These are phyloP conservation scores for Fraxinus greggii DNA, from an alignment of 305 asterid genomes.

Conservation along the genomic window DNA sequence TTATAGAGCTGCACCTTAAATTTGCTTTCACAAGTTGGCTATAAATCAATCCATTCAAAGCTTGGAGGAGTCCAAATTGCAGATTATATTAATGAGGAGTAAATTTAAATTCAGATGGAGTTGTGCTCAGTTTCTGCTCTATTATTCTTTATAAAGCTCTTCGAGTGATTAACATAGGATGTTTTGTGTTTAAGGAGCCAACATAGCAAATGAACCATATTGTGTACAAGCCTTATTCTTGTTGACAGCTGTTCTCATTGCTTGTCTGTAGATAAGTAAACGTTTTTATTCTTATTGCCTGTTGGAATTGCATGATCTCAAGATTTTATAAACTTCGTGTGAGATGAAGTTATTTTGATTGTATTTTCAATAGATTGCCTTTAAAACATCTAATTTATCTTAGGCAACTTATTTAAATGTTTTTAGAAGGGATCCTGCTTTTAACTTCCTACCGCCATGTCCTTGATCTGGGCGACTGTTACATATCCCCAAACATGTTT, in stretches of 20 bases:
- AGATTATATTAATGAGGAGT: background rate
- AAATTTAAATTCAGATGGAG: background rate
- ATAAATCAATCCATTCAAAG: background rate
- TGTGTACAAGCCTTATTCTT: background rate
- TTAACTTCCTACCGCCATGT: background rate
- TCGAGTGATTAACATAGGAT: background rate
- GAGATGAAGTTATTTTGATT: background rate
- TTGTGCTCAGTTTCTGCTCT: background rate
- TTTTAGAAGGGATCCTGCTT: constrained; percentile 1
- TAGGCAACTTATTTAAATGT: background rate
- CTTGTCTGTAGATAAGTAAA: background rate
- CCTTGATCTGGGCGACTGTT: background rate
- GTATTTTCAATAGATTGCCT: background rate
- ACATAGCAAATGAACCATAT: background rate
- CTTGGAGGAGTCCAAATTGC: background rate
- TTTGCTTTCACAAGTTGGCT: background rate
- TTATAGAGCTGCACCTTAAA: background rate
- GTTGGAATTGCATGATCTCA: background rate
- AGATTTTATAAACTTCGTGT: background rate
- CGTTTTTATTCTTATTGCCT: background rate
- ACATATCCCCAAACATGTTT: background rate
- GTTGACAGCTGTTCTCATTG: background rate
- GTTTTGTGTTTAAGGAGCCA: background rate
- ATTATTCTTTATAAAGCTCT: background rate
- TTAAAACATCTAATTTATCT: background rate